phyloP scores from a whole-genome alignment of 176 grass and related monocot genomes.

The Musa beccarii region DNA sequence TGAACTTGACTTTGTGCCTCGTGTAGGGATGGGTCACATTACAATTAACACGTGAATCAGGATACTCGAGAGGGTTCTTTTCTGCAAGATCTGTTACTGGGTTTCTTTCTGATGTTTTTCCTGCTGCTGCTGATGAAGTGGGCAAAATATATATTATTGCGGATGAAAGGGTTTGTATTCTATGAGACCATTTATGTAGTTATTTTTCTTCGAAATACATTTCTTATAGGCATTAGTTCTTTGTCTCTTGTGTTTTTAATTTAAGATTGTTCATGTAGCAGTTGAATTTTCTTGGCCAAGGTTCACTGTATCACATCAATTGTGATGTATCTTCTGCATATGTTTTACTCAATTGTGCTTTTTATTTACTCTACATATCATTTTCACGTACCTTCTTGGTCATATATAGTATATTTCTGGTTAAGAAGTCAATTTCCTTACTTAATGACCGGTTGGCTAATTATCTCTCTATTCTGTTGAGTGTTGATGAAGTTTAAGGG shows the following conservation, averaged over 20 bases:
- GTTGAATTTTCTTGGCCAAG: neutral
- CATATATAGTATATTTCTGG: too few relatives aligned
- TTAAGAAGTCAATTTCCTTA: too few relatives aligned
- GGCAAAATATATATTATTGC: constrained; percentile 84
- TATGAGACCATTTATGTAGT: neutral
- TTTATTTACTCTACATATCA: too few relatives aligned
- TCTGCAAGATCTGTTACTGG: constrained; percentile 86
- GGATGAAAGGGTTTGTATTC: constrained; percentile 66
- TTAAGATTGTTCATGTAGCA: too few relatives aligned
- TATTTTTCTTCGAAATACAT: constrained; percentile 15
- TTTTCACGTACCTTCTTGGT: too few relatives aligned
- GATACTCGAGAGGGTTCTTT: constrained; percentile 78
- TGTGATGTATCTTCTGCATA: too few relatives aligned
- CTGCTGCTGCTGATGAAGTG: constrained; percentile 92
- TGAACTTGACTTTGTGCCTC: constrained; percentile 10
- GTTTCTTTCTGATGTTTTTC: constrained; percentile 89
- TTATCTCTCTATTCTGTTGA: too few relatives aligned
- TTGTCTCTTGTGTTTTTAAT: neutral
- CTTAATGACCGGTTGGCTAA: too few relatives aligned
- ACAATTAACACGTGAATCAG: constrained; percentile 65
- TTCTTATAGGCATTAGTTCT: neutral
- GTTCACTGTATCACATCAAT: neutral
- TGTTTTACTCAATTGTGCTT: too few relatives aligned
- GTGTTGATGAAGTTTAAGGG: too few relatives aligned
- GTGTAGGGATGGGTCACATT: constrained; percentile 76